A percentile compares a stretch with the other conserved stretches of the same genome.
These are phyloP conservation scores for Jaapia argillacea DNA, from an alignment of 768 basidiomycete species.

Conservation along the genomic window DNA sequence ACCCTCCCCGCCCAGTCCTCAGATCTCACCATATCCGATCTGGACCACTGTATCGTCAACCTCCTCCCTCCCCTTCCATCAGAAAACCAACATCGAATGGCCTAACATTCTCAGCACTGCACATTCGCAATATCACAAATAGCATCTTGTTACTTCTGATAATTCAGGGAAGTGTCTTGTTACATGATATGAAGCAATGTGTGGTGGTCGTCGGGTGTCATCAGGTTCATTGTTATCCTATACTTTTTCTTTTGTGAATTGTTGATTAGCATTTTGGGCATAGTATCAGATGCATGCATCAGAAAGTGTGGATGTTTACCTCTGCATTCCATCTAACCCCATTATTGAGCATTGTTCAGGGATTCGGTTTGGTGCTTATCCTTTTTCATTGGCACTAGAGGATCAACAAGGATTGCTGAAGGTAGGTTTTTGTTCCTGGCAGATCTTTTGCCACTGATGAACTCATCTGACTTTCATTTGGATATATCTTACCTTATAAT, in stretches of 20 bases:
- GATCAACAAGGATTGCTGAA: no score
- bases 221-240: conserved; percentile 43
- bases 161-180: conserved; percentile 61
- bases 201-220: conserved; percentile 67
- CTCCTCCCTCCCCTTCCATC: conserved; percentile 34
- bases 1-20: no score
- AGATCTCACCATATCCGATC: conserved; percentile 56
- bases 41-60: conserved; percentile 65
- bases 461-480: not conserved
- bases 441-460: no score
- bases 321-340: conserved; percentile 60
- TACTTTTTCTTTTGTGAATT: no score
- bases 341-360: conserved; percentile 66
- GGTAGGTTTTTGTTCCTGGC: no score
- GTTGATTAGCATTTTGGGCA: not conserved
- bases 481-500: not conserved
- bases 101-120: conserved; percentile 43
- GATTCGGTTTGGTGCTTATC: conserved; percentile 60
- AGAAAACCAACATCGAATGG: conserved; percentile 2
- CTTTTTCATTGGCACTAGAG: conserved; percentile 27
- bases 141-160: conserved; percentile 57
- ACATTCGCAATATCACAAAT: conserved; percentile 47
- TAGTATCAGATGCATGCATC: conserved; percentile 90
- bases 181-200: conserved; percentile 55
- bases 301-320: conserved; percentile 47